Conservation (phyloP, 2,329 filamentous ascomycete genomes). For the Dactylellina cionopaga region DNA sequence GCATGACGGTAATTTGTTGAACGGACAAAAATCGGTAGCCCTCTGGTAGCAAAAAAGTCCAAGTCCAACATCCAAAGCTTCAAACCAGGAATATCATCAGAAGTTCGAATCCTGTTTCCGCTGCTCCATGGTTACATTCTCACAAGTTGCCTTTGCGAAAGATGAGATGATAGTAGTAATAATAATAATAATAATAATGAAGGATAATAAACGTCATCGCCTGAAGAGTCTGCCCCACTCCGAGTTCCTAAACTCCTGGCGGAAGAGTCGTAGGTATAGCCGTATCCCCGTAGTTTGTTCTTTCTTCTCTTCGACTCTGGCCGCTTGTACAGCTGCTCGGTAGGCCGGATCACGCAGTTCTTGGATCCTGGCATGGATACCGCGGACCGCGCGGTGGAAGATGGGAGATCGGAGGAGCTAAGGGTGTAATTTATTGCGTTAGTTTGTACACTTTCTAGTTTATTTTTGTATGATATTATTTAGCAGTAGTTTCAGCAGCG, state of each 20-base stretch:
- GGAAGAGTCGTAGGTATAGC: conserved; percentile 37
- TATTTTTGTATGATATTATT: conserved; percentile 17
- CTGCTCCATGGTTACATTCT: too few relatives aligned
- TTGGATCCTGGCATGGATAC: conserved; percentile 41
- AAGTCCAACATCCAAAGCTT: too few relatives aligned
- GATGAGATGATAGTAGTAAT: too few relatives aligned
- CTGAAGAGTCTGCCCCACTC: conserved; percentile 44
- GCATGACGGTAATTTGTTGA: too few relatives aligned
- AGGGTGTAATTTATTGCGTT: too few relatives aligned
- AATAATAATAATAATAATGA: background rate
- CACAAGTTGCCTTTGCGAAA: background rate
- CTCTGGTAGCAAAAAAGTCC: too few relatives aligned
- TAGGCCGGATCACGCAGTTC: conserved; percentile 35
- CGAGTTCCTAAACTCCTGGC: conserved; percentile 45
- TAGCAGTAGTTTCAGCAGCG: background rate
- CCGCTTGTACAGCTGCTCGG: conserved; percentile 27
- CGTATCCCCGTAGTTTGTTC: conserved; percentile 26
- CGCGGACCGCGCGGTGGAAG: conserved; percentile 45
- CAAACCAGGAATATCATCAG: too few relatives aligned
- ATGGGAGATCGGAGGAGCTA: conserved; percentile 43
- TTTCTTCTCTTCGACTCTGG: conserved; percentile 27
- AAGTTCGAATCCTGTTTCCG: too few relatives aligned
- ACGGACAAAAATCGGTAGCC: too few relatives aligned
- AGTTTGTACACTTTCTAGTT: too few relatives aligned
- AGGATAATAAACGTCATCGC: background rate